phyloP scores from a whole-genome alignment of 345 rosid genomes.

The Eucalyptus grandis region DNA sequence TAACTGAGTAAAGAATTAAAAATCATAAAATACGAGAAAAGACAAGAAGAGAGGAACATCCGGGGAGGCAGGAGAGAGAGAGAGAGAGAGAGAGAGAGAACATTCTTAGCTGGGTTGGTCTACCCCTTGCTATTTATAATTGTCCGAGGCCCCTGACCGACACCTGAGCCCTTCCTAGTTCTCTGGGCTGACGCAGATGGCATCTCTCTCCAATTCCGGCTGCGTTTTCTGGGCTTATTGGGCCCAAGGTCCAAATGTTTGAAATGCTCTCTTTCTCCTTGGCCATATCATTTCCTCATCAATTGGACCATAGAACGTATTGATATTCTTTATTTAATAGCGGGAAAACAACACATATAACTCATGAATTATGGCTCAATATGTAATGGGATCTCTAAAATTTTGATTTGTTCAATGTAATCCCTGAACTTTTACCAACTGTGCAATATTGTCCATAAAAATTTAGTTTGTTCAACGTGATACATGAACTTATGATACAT shows the following conservation, averaged over 20 bases:
- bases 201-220: background rate
- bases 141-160: background rate
- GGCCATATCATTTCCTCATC: background rate
- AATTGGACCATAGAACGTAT: background rate
- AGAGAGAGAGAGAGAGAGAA: background rate
- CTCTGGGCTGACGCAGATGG: background rate
- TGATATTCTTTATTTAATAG: background rate
- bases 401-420: too few relatives aligned
- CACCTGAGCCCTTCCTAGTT: background rate
- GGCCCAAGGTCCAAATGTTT: background rate
- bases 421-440: accelerated
- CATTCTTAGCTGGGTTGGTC: background rate
- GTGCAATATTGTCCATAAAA: too few relatives aligned
- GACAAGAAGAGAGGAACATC: background rate
- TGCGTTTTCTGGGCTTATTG: background rate
- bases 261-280: background rate
- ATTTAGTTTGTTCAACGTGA: too few relatives aligned
- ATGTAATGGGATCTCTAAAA: too few relatives aligned
- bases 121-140: background rate
- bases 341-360: too few relatives aligned
- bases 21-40: background rate
- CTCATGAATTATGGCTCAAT: too few relatives aligned
- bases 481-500: too few relatives aligned
- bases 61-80: background rate
- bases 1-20: background rate